phyloP scores from a whole-genome alignment of 148 eudicot genomes.

The Cornus florida region DNA sequence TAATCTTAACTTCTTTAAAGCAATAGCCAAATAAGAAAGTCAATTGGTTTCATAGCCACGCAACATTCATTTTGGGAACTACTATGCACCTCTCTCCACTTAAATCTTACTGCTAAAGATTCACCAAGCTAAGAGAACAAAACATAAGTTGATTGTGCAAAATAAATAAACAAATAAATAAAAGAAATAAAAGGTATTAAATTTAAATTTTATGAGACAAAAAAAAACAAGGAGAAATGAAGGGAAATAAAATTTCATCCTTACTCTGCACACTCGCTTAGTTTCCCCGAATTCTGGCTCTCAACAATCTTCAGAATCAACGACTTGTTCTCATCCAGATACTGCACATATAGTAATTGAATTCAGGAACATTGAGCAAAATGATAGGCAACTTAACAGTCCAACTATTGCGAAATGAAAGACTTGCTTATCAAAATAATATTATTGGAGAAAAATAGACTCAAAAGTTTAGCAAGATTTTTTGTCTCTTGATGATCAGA shows the following conservation, averaged over 20 bases:
- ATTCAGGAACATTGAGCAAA: background rate
- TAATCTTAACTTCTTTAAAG: background rate
- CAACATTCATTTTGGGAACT: background rate
- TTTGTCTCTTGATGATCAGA: too few species aligned
- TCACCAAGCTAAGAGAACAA: background rate
- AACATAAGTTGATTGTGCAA: background rate
- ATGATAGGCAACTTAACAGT: too few species aligned
- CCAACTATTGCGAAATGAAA: too few species aligned
- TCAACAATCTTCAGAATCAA: conserved; percentile 97
- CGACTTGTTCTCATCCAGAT: conserved; percentile 97
- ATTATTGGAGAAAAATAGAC: too few species aligned
- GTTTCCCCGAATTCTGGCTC: conserved; percentile 91
- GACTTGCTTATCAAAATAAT: too few species aligned
- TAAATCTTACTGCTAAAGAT: background rate
- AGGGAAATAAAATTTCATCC: conserved; percentile 12
- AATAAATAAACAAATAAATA: too few species aligned
- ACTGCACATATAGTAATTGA: conserved; percentile 42
- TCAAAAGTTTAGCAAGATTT: too few species aligned
- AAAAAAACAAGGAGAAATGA: background rate
- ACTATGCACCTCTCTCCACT: background rate
- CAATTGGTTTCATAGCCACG: too few species aligned
- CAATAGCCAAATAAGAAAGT: background rate
- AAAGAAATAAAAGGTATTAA: background rate
- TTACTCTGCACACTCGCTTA: conserved; percentile 98
- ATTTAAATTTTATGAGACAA: background rate